Base-by-base conservation (phyloP, 148 eudicot species). In the Rhododendron vialii region DNA sequence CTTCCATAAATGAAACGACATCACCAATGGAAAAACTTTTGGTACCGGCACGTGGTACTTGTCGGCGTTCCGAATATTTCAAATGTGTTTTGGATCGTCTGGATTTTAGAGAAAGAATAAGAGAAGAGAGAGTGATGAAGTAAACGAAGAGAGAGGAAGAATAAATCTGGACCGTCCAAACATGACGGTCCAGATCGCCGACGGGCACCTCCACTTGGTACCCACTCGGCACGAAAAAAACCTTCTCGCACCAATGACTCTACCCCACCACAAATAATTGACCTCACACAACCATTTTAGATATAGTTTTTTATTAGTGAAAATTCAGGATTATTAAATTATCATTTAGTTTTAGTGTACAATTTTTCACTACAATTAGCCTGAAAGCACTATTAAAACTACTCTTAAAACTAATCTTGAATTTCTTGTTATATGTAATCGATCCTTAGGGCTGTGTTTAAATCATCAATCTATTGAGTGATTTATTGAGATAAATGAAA, bases 1-100 rank as follows among this genome's bases (percentile, higher is more conserved):
- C 57, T 48, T 33, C 55, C 20, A 20, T 33, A 26, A 50, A 74
- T 74, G 86, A 84, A 84, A 75, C 38, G 86, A 84, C 86, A 75
- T 71, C 86, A 84, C 86, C 53, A 28, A 69, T 12, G 18, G 45
- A 41, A 7, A 41, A 5, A 41, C 45, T 41, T 41, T 41, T 41
- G 45, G 45, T 41, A 1, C 45, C 7, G 45, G 7, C 45, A 41
- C 45, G 45, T 41, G 8, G 7, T 41, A 41, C 7, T 41, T 41
- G 43, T 41, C 43, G 5, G 7, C 7, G 6, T 6, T 41, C 1
- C 45, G 45, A 7, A 41, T 41, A 41, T 41, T 41, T 41, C 7
- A 41, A 41, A 41, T 41, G 7, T 5, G 45, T 41, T 41, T 41
- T 41, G 45, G 1, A 41, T 41, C 7, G 45, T 41, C 0, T 7